A percentile compares a stretch with the other conserved stretches of the same genome.
phyloP scores from a whole-genome alignment of 768 basidiomycete species.

The Pleurotus ostreatus region DNA sequence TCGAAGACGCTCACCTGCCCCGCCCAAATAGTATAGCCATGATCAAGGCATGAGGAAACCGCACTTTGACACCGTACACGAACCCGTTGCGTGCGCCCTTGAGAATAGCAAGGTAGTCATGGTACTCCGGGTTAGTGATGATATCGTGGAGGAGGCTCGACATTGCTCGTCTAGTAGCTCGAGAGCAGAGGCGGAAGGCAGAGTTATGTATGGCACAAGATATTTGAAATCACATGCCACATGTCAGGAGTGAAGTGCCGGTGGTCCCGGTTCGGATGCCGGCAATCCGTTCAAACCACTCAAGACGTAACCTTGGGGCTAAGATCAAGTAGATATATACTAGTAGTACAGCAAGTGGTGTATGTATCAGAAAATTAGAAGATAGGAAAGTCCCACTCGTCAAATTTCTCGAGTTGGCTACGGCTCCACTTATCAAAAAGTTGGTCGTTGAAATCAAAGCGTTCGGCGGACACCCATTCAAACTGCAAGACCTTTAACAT shows the following conservation, averaged over 20 bases:
- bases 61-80: slow-evolving; percentile 86
- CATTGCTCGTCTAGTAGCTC: slow-evolving; percentile 7
- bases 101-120: slow-evolving; percentile 88
- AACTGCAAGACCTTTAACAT: slow-evolving; percentile 33
- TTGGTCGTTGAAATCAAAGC: slow-evolving; percentile 54
- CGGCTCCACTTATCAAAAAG: neutral
- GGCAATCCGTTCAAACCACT: neutral
- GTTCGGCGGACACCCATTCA: slow-evolving; percentile 44
- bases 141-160: slow-evolving; percentile 35
- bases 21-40: slow-evolving; percentile 94
- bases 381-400: neutral
- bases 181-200: neutral
- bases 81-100: slow-evolving; percentile 93
- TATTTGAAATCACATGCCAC: slow-evolving; percentile 13
- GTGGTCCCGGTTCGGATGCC: neutral
- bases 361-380: slow-evolving; percentile 2
- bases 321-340: too few species aligned
- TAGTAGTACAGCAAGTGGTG: too few species aligned
- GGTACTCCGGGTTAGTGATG: slow-evolving; percentile 69
- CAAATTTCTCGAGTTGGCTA: neutral
- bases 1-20: slow-evolving; percentile 65
- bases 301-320: neutral
- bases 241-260: neutral
- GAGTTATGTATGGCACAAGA: neutral
- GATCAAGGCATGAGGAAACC: slow-evolving; percentile 94